phyloP scores from a whole-genome alignment of 2,329 filamentous ascomycete species.

The Knufia fluminis region DNA sequence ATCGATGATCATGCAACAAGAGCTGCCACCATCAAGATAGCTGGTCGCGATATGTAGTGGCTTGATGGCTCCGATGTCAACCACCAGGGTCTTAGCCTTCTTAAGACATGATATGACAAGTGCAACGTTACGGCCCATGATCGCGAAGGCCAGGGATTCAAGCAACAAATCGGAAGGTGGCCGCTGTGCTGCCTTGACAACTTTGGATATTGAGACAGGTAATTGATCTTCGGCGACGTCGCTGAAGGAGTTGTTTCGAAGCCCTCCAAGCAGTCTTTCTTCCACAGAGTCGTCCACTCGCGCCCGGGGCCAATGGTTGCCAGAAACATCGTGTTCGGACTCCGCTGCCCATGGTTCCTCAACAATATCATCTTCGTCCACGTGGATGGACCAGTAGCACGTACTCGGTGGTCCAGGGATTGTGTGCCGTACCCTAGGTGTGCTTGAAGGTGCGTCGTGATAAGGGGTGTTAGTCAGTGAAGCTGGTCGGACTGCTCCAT shows the following conservation, averaged over 20 bases:
- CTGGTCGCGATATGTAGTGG: conserved; percentile 31
- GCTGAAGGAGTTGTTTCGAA: conserved; percentile 26
- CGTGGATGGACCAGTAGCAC: conserved; percentile 13
- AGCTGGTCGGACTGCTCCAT: not conserved
- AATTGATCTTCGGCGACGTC: conserved; percentile 17
- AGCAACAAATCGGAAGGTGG: conserved; percentile 21
- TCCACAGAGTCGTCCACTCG: not conserved
- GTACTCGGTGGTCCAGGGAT: not conserved
- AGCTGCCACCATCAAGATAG: conserved; percentile 29
- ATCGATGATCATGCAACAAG: conserved; percentile 27
- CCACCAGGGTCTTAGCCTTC: conserved; percentile 8
- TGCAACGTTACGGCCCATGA: conserved; percentile 23
- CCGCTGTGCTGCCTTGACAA: conserved; percentile 18
- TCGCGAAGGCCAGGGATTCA: conserved; percentile 24
- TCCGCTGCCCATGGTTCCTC: not conserved
- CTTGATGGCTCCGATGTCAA: conserved; percentile 22
- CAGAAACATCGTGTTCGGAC: not conserved
- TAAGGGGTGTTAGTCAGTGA: not conserved
- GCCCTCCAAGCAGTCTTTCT: conserved; percentile 8
- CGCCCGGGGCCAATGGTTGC: not conserved
- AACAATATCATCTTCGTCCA: conserved; percentile 5
- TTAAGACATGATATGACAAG: conserved; percentile 13
- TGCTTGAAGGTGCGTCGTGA: not conserved
- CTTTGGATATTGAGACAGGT: conserved; percentile 21
- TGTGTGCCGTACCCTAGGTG: not conserved